phyloP scores from a whole-genome alignment of 164 flowering plant species.

The Nymphaea colorata region DNA sequence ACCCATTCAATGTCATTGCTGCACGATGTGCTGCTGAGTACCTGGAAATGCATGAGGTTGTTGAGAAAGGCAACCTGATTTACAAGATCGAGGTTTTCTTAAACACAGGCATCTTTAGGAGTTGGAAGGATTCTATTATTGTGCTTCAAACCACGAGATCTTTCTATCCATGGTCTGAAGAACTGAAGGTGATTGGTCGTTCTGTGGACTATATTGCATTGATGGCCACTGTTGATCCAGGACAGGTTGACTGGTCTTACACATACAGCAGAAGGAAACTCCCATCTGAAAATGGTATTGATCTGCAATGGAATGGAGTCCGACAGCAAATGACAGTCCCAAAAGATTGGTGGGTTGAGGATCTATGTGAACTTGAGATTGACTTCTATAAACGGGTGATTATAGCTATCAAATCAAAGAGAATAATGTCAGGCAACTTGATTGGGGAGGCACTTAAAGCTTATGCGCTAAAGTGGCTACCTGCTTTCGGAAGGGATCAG shows the following conservation, averaged over 20 bases:
- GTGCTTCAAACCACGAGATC: constrained; percentile 67
- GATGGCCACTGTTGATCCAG: constrained; percentile 62
- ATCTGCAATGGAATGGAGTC: constrained; percentile 40
- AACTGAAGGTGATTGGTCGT: constrained; percentile 49
- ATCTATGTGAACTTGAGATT: constrained; percentile 73
- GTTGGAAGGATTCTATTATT: constrained; percentile 94
- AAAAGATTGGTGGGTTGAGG: constrained; percentile 97
- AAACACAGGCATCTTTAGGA: constrained; percentile 66
- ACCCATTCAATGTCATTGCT: constrained; percentile 72
- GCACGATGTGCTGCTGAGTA: constrained; percentile 89
- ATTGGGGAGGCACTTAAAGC: constrained; percentile 85
- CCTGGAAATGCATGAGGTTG: constrained; percentile 74
- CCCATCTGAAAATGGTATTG: constrained; percentile 54
- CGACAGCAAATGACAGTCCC: constrained; percentile 46
- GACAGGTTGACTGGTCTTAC: constrained; percentile 88
- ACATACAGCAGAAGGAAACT: constrained; percentile 65
- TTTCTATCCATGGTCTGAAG: constrained; percentile 55
- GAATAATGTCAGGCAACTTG: constrained; percentile 30
- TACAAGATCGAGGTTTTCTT: constrained; percentile 85
- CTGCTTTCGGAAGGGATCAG: constrained; percentile 50
- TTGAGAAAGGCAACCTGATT: constrained; percentile 83
- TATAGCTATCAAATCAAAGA: constrained; percentile 40
- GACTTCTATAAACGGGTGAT: constrained; percentile 61
- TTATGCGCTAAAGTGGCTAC: constrained; percentile 52
- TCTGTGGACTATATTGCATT: constrained; percentile 67